phyloP scores from a whole-genome alignment of 2,329 filamentous ascomycete genomes.

The Capronia americana region DNA sequence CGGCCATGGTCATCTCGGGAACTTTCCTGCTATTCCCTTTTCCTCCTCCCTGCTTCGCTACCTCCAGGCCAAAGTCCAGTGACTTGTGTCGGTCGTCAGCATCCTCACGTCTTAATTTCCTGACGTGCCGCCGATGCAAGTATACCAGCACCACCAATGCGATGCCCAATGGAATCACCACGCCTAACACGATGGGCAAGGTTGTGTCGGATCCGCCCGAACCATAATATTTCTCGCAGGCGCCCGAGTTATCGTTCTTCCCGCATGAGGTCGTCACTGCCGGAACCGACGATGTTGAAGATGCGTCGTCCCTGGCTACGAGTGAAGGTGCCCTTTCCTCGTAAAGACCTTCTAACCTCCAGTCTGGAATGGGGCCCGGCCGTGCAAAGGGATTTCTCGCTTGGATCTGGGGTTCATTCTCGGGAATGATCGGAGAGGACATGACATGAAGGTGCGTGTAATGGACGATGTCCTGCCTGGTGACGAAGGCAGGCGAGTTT shows the following conservation, averaged over 20 bases:
- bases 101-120: conserved; percentile 77
- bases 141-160: conserved; percentile 72
- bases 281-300: conserved; percentile 18
- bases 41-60: conserved; percentile 44
- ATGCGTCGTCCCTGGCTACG: conserved; percentile 30
- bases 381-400: conserved; percentile 32
- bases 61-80: conserved; percentile 86
- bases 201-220: conserved; percentile 57
- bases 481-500: conserved; percentile 7
- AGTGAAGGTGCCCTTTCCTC: conserved; percentile 29
- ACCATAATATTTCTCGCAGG: conserved; percentile 30
- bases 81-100: conserved; percentile 85
- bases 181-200: conserved; percentile 71
- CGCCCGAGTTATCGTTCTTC: conserved; percentile 27
- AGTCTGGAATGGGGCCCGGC: conserved; percentile 37
- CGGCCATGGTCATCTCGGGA: conserved; percentile 66
- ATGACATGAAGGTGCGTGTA: conserved; percentile 17
- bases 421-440: conserved; percentile 28
- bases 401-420: conserved; percentile 35
- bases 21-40: conserved; percentile 51
- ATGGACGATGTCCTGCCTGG: not conserved
- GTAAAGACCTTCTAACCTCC: conserved; percentile 34
- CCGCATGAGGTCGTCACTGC: conserved; percentile 28
- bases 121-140: conserved; percentile 78
- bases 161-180: conserved; percentile 75